Conservation (phyloP, 2,329 filamentous ascomycete species). For the Aspergillus pseudoviridinutans region DNA sequence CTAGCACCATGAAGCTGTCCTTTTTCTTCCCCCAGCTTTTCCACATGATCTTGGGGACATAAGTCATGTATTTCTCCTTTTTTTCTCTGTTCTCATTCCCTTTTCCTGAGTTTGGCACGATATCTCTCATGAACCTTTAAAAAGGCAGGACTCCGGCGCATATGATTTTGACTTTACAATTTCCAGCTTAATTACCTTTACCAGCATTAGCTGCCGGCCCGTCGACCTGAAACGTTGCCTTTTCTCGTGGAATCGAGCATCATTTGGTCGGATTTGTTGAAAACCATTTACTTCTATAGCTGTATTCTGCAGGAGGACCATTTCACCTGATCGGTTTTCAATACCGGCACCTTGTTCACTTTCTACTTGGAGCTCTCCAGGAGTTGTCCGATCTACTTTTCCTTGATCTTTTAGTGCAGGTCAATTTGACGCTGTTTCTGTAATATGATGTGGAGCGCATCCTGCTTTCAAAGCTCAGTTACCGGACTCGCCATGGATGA, state of each 20-base stretch:
- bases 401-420: neutral
- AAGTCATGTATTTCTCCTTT: slow-evolving; percentile 14
- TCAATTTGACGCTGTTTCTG: neutral
- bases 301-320: neutral
- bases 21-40: neutral
- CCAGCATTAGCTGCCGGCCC: neutral
- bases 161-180: slow-evolving; percentile 7
- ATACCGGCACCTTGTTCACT: neutral
- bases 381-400: neutral
- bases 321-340: neutral
- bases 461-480: neutral
- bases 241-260: neutral
- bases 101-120: slow-evolving; percentile 15
- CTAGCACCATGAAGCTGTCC: neutral
- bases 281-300: neutral
- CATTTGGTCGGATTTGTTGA: neutral
- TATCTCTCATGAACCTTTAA: slow-evolving; percentile 23
- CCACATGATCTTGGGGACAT: slow-evolving; percentile 9
- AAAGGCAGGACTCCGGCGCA: slow-evolving; percentile 15
- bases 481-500: neutral
- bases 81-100: neutral
- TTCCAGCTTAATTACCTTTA: slow-evolving; percentile 1
- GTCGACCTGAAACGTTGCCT: neutral
- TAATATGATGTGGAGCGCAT: neutral
- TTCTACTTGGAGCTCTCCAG: neutral